These are phyloP conservation scores for Santalum album DNA, from an alignment of 164 flowering plant genomes.

Conservation along the genomic window DNA sequence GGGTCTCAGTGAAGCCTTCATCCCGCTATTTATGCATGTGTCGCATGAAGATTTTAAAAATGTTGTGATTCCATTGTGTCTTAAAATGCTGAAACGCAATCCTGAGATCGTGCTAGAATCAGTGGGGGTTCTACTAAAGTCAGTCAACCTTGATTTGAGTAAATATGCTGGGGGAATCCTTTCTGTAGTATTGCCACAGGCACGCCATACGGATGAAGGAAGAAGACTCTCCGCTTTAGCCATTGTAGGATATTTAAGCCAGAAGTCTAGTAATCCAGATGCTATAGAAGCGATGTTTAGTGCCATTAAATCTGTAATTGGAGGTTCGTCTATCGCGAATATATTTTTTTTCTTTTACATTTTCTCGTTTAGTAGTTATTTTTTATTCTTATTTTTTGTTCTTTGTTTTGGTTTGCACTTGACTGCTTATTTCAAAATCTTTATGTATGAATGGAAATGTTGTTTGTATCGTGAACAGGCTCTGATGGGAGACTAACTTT, in stretches of 20 bases:
- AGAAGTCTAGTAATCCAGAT: conserved; percentile 94
- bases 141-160: conserved; percentile 75
- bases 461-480: conserved; percentile 34
- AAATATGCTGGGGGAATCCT: conserved; percentile 83
- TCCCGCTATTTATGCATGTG: conserved; percentile 52
- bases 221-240: conserved; percentile 61
- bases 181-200: conserved; percentile 67
- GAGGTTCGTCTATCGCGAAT: conserved; percentile 39
- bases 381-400: background rate
- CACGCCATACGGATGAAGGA: conserved; percentile 86
- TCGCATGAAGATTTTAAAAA: conserved; percentile 77
- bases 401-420: background rate
- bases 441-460: no score
- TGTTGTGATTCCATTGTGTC: conserved; percentile 61
- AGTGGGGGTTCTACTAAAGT: conserved; percentile 61
- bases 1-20: conserved; percentile 71
- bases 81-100: conserved; percentile 91
- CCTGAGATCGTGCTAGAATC: conserved; percentile 96
- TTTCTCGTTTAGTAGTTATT: background rate
- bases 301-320: conserved; percentile 66
- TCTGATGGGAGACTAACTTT: conserved; percentile 93
- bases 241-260: conserved; percentile 59
- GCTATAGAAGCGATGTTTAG: conserved; percentile 64
- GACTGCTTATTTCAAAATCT: no score
- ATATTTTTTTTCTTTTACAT: background rate